Conservation (phyloP, 2,329 filamentous ascomycete species). For the Talaromyces marneffei region DNA sequence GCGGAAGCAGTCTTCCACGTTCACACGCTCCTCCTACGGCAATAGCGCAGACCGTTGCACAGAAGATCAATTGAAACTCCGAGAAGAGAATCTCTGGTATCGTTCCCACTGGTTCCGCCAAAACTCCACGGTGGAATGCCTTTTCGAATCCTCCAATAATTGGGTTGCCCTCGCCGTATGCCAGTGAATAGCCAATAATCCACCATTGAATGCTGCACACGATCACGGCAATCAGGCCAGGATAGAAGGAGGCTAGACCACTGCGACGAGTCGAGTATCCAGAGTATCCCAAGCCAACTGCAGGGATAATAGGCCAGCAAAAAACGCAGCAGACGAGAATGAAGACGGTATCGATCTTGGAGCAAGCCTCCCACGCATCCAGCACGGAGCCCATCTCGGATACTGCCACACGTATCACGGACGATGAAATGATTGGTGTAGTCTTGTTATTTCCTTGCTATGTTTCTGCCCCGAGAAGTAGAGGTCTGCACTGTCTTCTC, state of each 20-base stretch:
- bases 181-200: slow-evolving; percentile 45
- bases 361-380: slow-evolving; percentile 47
- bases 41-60: slow-evolving; percentile 48
- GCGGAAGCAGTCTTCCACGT: slow-evolving; percentile 41
- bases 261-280: slow-evolving; percentile 47
- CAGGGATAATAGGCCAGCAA: slow-evolving; percentile 50
- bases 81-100: slow-evolving; percentile 49
- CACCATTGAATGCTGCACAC: slow-evolving; percentile 50
- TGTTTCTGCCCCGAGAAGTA: neutral
- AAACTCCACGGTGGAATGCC: slow-evolving; percentile 42
- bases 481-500: neutral
- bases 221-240: slow-evolving; percentile 43
- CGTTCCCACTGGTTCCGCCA: slow-evolving; percentile 45
- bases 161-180: slow-evolving; percentile 43
- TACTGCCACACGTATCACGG: neutral
- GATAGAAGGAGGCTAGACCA: slow-evolving; percentile 45
- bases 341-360: slow-evolving; percentile 49
- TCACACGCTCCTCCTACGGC: slow-evolving; percentile 47
- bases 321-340: slow-evolving; percentile 48
- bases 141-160: slow-evolving; percentile 44
- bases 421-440: neutral
- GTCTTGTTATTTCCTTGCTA: neutral
- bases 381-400: slow-evolving; percentile 22
- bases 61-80: slow-evolving; percentile 49
- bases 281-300: slow-evolving; percentile 47